Percentiles rank a stretch among this genome's conserved stretches.
Conservation (phyloP, 2,329 filamentous ascomycete species). For the Colletotrichum sidae region DNA sequence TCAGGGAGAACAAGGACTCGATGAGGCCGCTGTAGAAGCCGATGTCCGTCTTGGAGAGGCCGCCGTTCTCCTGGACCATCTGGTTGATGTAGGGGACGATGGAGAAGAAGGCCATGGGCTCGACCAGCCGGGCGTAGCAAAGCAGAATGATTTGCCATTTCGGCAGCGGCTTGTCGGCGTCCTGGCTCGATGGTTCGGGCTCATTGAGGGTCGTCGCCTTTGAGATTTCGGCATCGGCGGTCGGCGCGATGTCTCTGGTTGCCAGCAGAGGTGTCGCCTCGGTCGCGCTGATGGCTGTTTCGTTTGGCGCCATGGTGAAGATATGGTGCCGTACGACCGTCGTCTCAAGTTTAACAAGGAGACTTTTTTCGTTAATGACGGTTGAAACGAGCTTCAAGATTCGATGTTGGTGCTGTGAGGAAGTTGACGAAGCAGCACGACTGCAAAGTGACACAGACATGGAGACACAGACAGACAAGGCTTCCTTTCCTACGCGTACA, state of each 20-base stretch:
- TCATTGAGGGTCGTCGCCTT: slow-evolving; percentile 22
- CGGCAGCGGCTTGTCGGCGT: slow-evolving; percentile 24
- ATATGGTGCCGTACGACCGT: not conserved
- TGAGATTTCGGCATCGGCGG: slow-evolving; percentile 24
- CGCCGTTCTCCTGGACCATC: slow-evolving; percentile 78
- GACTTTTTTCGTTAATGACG: no score
- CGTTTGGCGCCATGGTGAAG: slow-evolving; percentile 8
- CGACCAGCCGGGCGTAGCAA: slow-evolving; percentile 78
- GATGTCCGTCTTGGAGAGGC: slow-evolving; percentile 72
- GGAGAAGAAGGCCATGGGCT: slow-evolving; percentile 85
- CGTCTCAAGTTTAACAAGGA: not conserved
- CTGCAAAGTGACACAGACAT: no score
- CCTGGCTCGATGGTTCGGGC: slow-evolving; percentile 4
- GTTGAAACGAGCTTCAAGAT: no score
- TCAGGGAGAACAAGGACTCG: slow-evolving; percentile 78
- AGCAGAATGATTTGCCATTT: slow-evolving; percentile 74
- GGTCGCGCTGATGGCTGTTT: slow-evolving; percentile 5
- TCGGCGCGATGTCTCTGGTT: slow-evolving; percentile 22
- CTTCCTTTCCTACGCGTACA: no score
- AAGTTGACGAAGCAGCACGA: no score
- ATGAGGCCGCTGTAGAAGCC: slow-evolving; percentile 86
- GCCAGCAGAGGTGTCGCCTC: slow-evolving; percentile 26
- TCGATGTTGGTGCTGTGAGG: no score
- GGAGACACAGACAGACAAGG: no score
- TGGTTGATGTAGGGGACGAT: slow-evolving; percentile 85